Base-by-base conservation (phyloP, 2,329 filamentous ascomycete species). In the Rhexocercosporidium sp. region DNA sequence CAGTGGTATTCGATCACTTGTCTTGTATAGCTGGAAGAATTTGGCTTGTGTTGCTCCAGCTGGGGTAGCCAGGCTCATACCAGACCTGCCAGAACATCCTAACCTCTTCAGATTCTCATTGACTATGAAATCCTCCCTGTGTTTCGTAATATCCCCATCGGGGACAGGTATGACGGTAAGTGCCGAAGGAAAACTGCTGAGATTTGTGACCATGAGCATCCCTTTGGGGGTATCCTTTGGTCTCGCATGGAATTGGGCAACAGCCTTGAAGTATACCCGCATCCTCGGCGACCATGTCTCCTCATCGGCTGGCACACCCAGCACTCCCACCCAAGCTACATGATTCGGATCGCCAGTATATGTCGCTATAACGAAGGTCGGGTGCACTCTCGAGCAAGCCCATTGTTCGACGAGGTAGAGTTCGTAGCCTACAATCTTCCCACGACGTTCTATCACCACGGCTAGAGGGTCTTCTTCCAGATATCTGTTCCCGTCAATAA, bases 361-460 rank as follows among this genome's bases (percentile, higher is more conserved):
- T 3, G 94, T 97, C 49, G 92, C 92, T 71, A 98, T 96, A 59
- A 97, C 88, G 70, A 97, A 92, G 18, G 95, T 97, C 0, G 95
- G 95, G 69, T 96, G 93, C 65, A 89, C 86, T 62, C 96, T 89
- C 14, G 95, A 97, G 79, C 94, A 97, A 6, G 93, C 93, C 96
- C 96, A 99, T 83, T 99, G 96, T 79, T 98, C 96, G 71, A 98
- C 93, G 18, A 98, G 82, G 79, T 98, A 98, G 69, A 95, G 84
- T 78, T 98, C 94, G 80, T 97, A 98, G 71, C 95, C 95, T 68
- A 87, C 82, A 6, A 99, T 85, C 59, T 86, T 82, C 59, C 86
- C 84, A 64, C 88, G 88, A 62, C 91, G 90, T 73, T 94, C 88
- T 70, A 97, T 83, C 8, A 97, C 88, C 3, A 84, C 85, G 3